Evolutionary conservation across 2,329 filamentous ascomycete species (phyloP), one percentile per base, ranked within the genome.

Genomic region (Aspergillus sclerotialis): DNA sequence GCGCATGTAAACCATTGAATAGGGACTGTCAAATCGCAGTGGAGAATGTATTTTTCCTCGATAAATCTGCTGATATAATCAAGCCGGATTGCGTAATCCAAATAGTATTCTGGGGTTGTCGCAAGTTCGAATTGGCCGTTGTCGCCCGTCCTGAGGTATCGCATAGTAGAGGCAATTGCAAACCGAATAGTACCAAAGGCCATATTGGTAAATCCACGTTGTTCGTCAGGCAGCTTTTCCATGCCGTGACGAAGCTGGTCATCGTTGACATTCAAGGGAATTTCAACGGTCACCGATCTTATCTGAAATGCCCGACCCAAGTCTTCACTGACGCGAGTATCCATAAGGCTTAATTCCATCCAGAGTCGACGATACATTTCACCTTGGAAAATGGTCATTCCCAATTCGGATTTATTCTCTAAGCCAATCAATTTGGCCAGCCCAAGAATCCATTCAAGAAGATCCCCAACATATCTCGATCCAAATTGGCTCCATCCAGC

Each of bases 1-100:
- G 82, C 82, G 4, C 76, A 78, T 6, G 75, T 75, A 16, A 83
- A 74, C 79, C 81, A 85, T 42, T 78, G 78, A 1, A 85, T 61
- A 0, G 73, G 68, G 29, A 74, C 57, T 12, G 42, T 62, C 50
- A 69, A 66, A 36, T 73, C 58, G 33, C 70, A 70, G 37, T 78
- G 64, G 24, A 61, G 60, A 13, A 79, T 58, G 43, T 77, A 78
- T 35, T 69, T 70, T 25, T 69, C 58, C 44, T 79, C 72, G 10
- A 79, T 61, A n/a, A 64, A 66, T 19, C 67, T 63, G 38, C 74
- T 73, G 19, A 74, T 62, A 3, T 70, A 62, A 28, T 76, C 64
- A 10, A 79, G 66, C 54, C 73, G 45, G 12, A 56, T 55, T 32
- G 64, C 61, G 36, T 64, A 65, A 8, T 60, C 55, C 21, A 64